Evolutionary conservation across 1,284 basidiomycete genomes (phyloP), one percentile per base, ranked within the genome.

Genomic region (Sanguinoderma infundibulare): DNA sequence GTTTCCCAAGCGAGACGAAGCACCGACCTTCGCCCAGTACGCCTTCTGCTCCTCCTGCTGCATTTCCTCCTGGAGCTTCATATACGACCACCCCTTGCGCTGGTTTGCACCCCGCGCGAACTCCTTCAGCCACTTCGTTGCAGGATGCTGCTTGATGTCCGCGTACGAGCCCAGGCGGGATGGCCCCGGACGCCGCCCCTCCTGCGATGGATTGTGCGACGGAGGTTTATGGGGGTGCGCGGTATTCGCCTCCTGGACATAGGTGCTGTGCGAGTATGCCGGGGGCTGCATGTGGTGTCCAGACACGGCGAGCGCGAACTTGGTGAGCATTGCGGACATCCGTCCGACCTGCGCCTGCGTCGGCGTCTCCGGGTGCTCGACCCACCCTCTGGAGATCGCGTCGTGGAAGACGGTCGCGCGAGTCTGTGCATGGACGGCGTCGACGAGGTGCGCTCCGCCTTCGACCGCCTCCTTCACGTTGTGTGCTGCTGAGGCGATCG

Each of bases 291-390:
- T 62, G 51, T 72, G 66, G 12, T 69, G 58, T 0, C 72, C 73
- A 22, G 71, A 65, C 17, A 74, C 72, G 1, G 83, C 73, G 10
- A 86, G 59, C 10, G 81, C 75, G 64, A 85, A 77, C 59, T 76
- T 76, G 2, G 82, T 82, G 15, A 87, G 64, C 71, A 87, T 78
- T 9, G 74, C 76, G 6, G 81, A 74, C 83, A 88, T 87, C 17
- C 78, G 76, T 7, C 84, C 84, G 28, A 87, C 44, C 40, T 73
- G 67, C 28, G 69, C 69, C 32, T 69, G 68, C 28, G 73, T 71
- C 32, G 70, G 70, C 22, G 72, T 72, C 56, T 70, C 69, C 17
- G 68, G 62, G 8, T 69, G 51, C 22, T 66, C 56, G 28, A 75
- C 71, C 69, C 72, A 71, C 15, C 61, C 65, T 30, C 50, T 66